Conservation (phyloP, 2,329 filamentous ascomycete genomes). For the Neurospora crassa region DNA sequence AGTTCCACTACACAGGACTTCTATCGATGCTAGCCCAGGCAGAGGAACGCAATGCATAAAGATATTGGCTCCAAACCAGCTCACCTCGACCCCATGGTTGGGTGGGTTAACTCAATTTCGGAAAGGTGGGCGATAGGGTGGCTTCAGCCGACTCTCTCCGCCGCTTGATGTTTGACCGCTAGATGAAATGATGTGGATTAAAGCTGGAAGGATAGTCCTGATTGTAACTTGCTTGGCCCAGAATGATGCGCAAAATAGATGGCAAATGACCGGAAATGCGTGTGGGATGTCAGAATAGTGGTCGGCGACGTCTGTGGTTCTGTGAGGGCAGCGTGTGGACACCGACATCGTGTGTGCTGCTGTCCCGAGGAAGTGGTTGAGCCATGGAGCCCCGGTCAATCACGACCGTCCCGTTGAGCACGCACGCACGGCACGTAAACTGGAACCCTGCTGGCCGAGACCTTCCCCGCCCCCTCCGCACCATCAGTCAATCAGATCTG, state of each 20-base stretch:
- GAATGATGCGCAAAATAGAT: background rate
- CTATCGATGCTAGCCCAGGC: background rate
- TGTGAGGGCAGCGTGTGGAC: background rate
- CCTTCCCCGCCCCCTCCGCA: conserved; percentile 8
- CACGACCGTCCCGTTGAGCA: conserved; percentile 14
- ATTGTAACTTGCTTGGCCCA: background rate
- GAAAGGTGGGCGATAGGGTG: background rate
- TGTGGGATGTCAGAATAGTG: background rate
- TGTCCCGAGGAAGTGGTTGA: conserved; percentile 18
- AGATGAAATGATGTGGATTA: background rate
- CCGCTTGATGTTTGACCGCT: background rate
- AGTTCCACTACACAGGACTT: background rate
- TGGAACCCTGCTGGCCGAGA: conserved; percentile 9
- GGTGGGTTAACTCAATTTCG: background rate
- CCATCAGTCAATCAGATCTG: conserved; percentile 2
- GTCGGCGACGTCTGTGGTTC: background rate
- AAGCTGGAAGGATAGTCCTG: background rate
- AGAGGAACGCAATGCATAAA: background rate
- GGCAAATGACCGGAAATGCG: background rate
- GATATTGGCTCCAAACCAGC: background rate
- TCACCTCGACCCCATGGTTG: background rate
- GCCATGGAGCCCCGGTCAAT: conserved; percentile 17
- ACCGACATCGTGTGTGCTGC: background rate
- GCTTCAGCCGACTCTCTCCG: background rate
- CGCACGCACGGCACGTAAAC: conserved; percentile 8